Conservation (phyloP, 2,329 filamentous ascomycete genomes). For the Epichloe typhina region DNA sequence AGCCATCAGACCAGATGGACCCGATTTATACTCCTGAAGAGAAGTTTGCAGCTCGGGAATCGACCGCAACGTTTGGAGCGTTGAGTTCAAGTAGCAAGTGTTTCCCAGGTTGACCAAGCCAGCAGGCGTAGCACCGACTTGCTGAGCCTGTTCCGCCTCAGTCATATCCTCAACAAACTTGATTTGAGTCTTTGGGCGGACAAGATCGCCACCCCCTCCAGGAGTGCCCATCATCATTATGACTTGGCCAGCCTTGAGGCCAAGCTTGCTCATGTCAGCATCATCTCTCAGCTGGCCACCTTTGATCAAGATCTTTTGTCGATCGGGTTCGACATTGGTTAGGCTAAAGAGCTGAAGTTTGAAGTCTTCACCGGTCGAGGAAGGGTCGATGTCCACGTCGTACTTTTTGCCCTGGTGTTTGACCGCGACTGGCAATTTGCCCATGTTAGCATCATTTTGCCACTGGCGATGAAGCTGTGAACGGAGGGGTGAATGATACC, state of each 20-base stretch:
- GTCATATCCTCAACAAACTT: conserved; percentile 98
- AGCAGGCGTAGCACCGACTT: conserved; percentile 73
- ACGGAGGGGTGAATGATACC: conserved; percentile 25
- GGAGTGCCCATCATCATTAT: conserved; percentile 98
- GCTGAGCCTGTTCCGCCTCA: conserved; percentile 74
- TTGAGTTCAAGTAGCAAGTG: conserved; percentile 97
- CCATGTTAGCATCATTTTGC: conserved; percentile 9
- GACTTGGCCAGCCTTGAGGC: conserved; percentile 70
- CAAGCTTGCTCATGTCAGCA: conserved; percentile 68
- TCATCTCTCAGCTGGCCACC: conserved; percentile 94
- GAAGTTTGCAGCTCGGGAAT: conserved; percentile 85
- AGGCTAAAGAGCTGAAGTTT: conserved; percentile 93
- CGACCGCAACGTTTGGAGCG: conserved; percentile 75
- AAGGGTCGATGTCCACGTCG: conserved; percentile 80
- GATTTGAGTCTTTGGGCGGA: conserved; percentile 65
- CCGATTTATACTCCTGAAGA: conserved; percentile 44
- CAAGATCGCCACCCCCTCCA: conserved; percentile 45
- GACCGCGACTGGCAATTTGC: conserved; percentile 48
- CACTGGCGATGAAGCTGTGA: neutral
- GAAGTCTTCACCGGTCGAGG: conserved; percentile 78
- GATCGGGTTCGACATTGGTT: conserved; percentile 88
- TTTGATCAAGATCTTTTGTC: conserved; percentile 92
- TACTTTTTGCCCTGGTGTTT: conserved; percentile 95
- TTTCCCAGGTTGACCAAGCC: conserved; percentile 89
- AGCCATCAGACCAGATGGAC: conserved; percentile 26